Evolutionary conservation across 202 grass and related monocot genomes (phyloP).

Genomic region (Setaria italica): DNA sequence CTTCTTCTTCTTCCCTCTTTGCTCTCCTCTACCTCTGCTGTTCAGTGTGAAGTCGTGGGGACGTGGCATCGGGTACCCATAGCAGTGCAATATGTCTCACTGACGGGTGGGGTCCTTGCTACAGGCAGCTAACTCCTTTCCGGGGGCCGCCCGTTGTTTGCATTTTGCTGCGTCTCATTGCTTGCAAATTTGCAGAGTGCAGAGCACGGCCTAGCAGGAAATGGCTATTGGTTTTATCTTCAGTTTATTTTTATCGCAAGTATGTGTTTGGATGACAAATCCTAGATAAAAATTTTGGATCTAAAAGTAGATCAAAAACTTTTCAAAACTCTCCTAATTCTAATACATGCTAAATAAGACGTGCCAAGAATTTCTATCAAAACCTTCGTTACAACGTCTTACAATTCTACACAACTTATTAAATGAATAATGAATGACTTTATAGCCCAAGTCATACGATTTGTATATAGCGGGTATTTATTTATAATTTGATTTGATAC

Average conservation of each 20-base stretch:
- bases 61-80: constrained; percentile 37
- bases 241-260: background rate
- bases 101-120: constrained; percentile 25
- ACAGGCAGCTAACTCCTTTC: constrained; percentile 4
- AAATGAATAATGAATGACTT: too few species aligned
- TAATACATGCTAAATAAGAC: background rate
- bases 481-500: too few species aligned
- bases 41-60: constrained; percentile 35
- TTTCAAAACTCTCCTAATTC: background rate
- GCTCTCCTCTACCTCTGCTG: constrained; percentile 29
- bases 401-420: too few species aligned
- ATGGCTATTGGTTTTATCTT: background rate
- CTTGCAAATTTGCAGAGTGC: background rate
- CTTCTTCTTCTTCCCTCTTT: background rate
- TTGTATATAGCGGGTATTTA: too few species aligned
- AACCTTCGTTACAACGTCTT: too few species aligned
- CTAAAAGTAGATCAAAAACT: background rate
- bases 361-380: too few species aligned
- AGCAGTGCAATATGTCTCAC: constrained; percentile 12
- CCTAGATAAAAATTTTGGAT: background rate
- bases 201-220: background rate
- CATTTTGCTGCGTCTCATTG: background rate
- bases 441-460: too few species aligned
- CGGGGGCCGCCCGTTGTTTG: background rate
- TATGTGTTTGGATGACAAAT: background rate